Base-by-base conservation (phyloP, 208 protist genomes). In the Leishmania martiniquensis region DNA sequence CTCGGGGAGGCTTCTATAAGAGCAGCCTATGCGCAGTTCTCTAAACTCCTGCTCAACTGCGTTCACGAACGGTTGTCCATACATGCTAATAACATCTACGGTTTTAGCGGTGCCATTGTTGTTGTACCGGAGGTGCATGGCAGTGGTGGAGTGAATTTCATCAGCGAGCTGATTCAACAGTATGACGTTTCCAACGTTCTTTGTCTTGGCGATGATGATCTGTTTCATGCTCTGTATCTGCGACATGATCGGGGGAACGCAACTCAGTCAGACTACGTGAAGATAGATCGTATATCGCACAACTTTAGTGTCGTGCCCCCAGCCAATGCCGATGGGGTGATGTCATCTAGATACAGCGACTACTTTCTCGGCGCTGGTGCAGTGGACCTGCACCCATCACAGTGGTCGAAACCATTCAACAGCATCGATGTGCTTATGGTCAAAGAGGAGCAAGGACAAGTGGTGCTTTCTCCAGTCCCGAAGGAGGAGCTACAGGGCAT, bases 311-410 rank as follows among this genome's bases (percentile, higher is more conserved):
- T 77, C 45, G 52, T 87, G n/a, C 77, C 82, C 4, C 65, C 84
- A 66, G 7, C 55, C 12, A 52, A 62, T 4, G 49, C 82, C 0
- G 88, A 91, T 44, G 67, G 77, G 34, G 49, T 92, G 25, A 70
- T 94, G 55, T 83, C 91, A 10, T 71, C 71, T 4, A 76, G 57
- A 34, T 88, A 94, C 60, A 87, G 87, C 52, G 84, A 85, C 52
- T 95, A 90, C 81, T 97, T 97, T 85, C 81, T 89, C 34, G 93
- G 91, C 29, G 81, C 82, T 5, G 91, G 93, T 17, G 71, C 89
- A 62, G 78, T 94, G 20, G 81, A 77, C 44, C 67, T 97, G 44
- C 86, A 89, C 52, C 91, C 91, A 15, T 91, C 89, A 29, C 84
- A 86, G 55, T 93, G 89, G 85, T 84, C 85, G 4, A 94, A 90